phyloP scores from a whole-genome alignment of 106 monocot species.

The Dendrobium chrysotoxum region DNA sequence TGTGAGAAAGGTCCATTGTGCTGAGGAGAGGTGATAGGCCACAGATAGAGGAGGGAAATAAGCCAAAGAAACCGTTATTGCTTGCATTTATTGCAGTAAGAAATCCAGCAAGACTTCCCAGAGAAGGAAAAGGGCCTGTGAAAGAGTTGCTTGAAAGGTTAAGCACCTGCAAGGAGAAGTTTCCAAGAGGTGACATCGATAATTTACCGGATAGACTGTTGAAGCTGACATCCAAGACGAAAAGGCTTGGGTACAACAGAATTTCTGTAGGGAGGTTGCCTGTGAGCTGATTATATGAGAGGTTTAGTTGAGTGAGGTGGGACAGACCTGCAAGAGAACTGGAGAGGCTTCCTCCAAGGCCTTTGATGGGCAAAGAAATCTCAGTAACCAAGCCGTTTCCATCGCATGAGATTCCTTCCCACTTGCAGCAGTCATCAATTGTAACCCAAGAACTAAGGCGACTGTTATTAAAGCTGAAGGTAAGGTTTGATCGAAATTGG shows the following conservation, averaged over 20 bases:
- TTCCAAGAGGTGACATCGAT: background rate
- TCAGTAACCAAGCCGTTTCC: background rate
- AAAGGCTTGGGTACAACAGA: background rate
- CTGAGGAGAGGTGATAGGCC: background rate
- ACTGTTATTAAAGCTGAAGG: slow-evolving; percentile 4
- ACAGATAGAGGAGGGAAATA: slow-evolving; percentile 2
- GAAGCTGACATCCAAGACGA: slow-evolving; percentile 7
- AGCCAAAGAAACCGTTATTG: slow-evolving; percentile 3
- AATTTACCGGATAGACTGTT: background rate
- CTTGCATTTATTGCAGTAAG: background rate
- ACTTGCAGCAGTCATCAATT: background rate
- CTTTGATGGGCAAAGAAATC: background rate
- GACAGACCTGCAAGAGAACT: slow-evolving; percentile 1
- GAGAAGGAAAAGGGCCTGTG: background rate
- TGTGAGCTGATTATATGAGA: background rate
- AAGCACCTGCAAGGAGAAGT: slow-evolving; percentile 1
- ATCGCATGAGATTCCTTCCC: slow-evolving; percentile 10
- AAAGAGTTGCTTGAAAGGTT: slow-evolving; percentile 11
- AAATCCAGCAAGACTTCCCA: slow-evolving; percentile 4
- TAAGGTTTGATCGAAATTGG: background rate
- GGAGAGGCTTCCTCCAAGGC: background rate
- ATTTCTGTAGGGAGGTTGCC: background rate
- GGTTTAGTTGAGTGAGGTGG: background rate
- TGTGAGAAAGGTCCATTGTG: background rate
- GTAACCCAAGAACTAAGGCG: background rate